Conservation (phyloP, 2,329 filamentous ascomycete genomes). For the Pestalotiopsis sp. region DNA sequence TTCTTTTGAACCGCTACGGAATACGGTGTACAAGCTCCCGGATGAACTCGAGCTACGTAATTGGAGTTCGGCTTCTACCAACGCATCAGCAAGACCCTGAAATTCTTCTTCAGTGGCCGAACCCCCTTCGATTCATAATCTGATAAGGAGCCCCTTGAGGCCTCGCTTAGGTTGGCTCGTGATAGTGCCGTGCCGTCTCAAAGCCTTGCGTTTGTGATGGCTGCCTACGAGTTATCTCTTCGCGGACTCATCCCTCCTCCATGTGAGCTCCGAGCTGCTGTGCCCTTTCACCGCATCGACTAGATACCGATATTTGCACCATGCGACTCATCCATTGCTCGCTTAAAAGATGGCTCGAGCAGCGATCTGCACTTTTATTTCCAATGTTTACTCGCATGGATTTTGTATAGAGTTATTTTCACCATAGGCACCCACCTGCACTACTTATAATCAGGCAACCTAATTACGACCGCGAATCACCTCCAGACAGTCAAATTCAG, state of each 20-base stretch:
- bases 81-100: no score
- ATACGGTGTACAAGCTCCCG: no score
- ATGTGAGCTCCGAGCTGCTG: background rate
- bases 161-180: background rate
- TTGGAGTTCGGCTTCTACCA: no score
- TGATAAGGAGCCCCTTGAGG: background rate
- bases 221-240: background rate
- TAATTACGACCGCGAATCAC: background rate
- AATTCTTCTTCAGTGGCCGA: no score
- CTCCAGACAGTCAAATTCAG: no score
- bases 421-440: background rate
- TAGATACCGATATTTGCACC: background rate
- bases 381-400: background rate
- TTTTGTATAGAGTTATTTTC: background rate
- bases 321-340: background rate
- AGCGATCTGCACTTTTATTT: background rate
- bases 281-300: background rate
- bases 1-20: no score
- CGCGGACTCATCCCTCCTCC: background rate
- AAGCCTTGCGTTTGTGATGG: background rate
- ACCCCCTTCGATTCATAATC: background rate
- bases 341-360: background rate
- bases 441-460: background rate
- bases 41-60: no score
- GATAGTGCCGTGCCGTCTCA: background rate